Evolutionary conservation across 306 rosid species (phyloP), one percentile per base, ranked within the genome.

Genomic region (Ochetophila trinervis): DNA sequence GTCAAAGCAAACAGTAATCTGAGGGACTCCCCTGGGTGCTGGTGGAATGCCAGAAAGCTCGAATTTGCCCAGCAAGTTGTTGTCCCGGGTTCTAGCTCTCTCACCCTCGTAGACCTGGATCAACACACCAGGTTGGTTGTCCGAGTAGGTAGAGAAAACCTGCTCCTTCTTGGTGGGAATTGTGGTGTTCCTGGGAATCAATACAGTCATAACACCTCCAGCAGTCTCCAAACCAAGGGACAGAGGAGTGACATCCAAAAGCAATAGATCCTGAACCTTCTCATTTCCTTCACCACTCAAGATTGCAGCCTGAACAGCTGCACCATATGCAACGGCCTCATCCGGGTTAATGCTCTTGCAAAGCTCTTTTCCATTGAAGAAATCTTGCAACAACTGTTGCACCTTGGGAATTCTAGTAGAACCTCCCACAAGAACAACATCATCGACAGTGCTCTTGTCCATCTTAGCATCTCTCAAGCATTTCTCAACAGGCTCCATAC

Each of bases 61-160:
- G n/a, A n/a, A n/a, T n/a, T n/a, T n/a, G n/a, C n/a, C n/a, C n/a
- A n/a, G n/a, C n/a, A n/a, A n/a, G n/a, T n/a, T n/a, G n/a, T n/a
- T n/a, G n/a, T n/a, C n/a, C n/a, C n/a, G n/a, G n/a, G n/a, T 84
- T 53, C 93, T 80, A 3, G 93, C 63, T 60, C 93, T 68, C 45
- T 89, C 96, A 40, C 96, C 96, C 51, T 89, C 96, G 1, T 62
- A 89, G 0, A 89, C 93, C 57, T 89, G 96, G 61, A 89, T 89
- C 68, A 89, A 78, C 42, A 89, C 90, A 63, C 93, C 84, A 0
- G 88, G 93, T 45, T 89, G 96, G 70, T 86, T 89, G 23, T 89
- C 93, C 0, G 88, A 82, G 53, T 84, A 80, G 0, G 96, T 88
- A 19, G 96, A 86, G 79, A 88, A 88, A 0, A 86, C 86, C 24